Evolutionary conservation across 2,329 filamentous ascomycete genomes (phyloP), one percentile per base, ranked within the genome.

Genomic region (Fusarium paranaense): DNA sequence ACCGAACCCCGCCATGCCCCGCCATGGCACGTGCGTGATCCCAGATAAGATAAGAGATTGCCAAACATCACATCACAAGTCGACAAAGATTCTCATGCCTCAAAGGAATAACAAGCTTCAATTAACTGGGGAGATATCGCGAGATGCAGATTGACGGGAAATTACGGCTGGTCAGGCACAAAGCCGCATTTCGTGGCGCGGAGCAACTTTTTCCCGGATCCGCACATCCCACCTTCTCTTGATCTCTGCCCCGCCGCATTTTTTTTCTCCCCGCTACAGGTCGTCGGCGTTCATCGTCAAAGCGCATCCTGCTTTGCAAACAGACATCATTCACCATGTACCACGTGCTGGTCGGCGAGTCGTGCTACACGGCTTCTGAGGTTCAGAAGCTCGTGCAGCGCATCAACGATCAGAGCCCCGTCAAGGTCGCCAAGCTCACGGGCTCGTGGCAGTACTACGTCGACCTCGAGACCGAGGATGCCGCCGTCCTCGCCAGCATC

Each of bases 381-480:
- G 79, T 85, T 68, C 82, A 85, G 72, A 84, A 86, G 80, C 82
- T 87, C 70, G 82, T 81, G 76, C 79, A 81, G 72, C 83, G 84
- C 69, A 84, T 87, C 79, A 86, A 86, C 79, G 77, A 78, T 70
- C 83, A 84, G 76, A 81, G 82, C 66, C 74, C 83, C 69, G 81
- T 81, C 74, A 85, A 86, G 78, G 86, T 90, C 69, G 82, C 83
- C 69, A 81, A 82, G 62, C 83, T 91, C 72, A 81, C 84, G 20
- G 89, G 89, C 64, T 84, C 85, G 64, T 91, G 89, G 87, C 81
- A 90, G 66, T 94, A 94, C 85, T 94, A 93, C 79, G 87, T 93
- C 67, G 87, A 92, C 79, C 85, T 92, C 71, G 86, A 87, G 70
- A 84, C 78, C 33, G 81, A 84, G 42, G 68, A 77, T 65, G 40